Percentiles rank a stretch among this genome's conserved stretches.
These are phyloP conservation scores for Chrysophaeum taylorii DNA, from an alignment of 352 stramenopile species.

Conservation along the genomic window DNA sequence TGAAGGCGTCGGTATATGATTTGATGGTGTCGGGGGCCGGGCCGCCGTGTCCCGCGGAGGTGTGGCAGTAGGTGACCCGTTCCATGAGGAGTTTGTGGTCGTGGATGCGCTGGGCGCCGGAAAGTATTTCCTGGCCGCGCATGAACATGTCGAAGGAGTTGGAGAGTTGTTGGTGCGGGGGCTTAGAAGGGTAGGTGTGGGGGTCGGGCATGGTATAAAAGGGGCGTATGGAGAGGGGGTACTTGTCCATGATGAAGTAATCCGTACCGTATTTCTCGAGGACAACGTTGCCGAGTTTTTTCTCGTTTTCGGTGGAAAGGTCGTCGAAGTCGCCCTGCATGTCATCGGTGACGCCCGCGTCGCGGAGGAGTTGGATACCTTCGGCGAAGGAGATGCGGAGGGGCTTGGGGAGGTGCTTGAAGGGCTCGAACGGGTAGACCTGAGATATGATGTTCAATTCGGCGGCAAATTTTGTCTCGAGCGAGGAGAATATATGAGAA, in stretches of 20 bases:
- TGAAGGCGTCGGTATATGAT: slow-evolving; percentile 94
- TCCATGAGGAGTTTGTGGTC: slow-evolving; percentile 82
- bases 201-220: slow-evolving; percentile 99
- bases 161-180: slow-evolving; percentile 34
- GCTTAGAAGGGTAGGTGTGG: slow-evolving; percentile 52
- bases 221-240: slow-evolving; percentile 87
- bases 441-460: slow-evolving; percentile 86
- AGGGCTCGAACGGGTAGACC: slow-evolving; percentile 90
- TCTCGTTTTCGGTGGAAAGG: slow-evolving; percentile 70
- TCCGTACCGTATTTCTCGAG: slow-evolving; percentile 97
- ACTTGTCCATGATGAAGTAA: slow-evolving; percentile 99
- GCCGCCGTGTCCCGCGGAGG: slow-evolving; percentile 28
- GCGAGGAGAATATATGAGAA: slow-evolving; percentile 95
- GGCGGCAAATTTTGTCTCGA: slow-evolving; percentile 40
- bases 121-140: slow-evolving; percentile 96
- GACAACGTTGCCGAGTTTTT: slow-evolving; percentile 44
- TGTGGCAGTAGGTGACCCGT: slow-evolving; percentile 49
- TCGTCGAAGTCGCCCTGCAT: slow-evolving; percentile 55
- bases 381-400: slow-evolving; percentile 55
- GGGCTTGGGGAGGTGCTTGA: slow-evolving; percentile 58
- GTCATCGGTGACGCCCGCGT: slow-evolving; percentile 43
- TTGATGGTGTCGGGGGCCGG: slow-evolving; percentile 26
- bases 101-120: slow-evolving; percentile 95
- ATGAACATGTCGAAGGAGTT: slow-evolving; percentile 99
- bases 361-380: slow-evolving; percentile 45